A percentile compares a stretch with the other conserved stretches of the same genome.
phyloP scores from a whole-genome alignment of 176 grass and related monocot genomes.

The sorghum (Sorghum bicolor) region DNA sequence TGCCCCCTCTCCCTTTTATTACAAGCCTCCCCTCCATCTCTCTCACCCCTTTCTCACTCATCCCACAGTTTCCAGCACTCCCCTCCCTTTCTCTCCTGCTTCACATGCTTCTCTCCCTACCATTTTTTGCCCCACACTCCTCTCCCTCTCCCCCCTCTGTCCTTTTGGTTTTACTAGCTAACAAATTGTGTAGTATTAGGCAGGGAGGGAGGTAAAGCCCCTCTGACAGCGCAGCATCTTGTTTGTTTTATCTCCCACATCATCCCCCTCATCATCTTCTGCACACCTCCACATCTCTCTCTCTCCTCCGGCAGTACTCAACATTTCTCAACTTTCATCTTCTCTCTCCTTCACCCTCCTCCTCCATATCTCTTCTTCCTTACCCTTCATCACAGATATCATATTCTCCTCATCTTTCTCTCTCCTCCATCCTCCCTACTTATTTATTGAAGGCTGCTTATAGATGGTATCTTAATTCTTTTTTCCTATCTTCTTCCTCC shows the following conservation, averaged over 20 bases:
- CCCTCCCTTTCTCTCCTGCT: not conserved
- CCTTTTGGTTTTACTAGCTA: constrained; percentile 71
- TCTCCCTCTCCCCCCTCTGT: constrained; percentile 42
- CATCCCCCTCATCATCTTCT: constrained; percentile 67
- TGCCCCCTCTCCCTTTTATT: constrained; percentile 40
- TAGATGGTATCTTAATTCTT: constrained; percentile 64
- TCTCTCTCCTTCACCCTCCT: constrained; percentile 31
- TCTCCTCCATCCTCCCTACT: constrained; percentile 41
- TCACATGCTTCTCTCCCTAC: constrained; percentile 49
- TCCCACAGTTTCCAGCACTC: constrained; percentile 23
- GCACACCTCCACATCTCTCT: not conserved
- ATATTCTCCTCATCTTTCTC: constrained; percentile 35
- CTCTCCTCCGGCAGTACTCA: constrained; percentile 28
- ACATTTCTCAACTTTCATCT: constrained; percentile 42
- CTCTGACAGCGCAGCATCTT: constrained; percentile 95
- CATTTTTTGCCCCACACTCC: constrained; percentile 30
- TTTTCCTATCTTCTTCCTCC: constrained; percentile 12
- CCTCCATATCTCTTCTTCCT: constrained; percentile 22
- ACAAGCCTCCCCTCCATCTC: constrained; percentile 36
- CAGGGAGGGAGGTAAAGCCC: constrained; percentile 54
- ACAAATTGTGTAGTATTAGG: constrained; percentile 50
- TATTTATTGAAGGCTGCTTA: constrained; percentile 58
- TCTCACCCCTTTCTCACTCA: constrained; percentile 12
- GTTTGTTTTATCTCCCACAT: constrained; percentile 94
- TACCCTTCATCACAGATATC: constrained; percentile 43